Percentiles rank a stretch among this genome's conserved stretches.
phyloP scores from a whole-genome alignment of 2,329 filamentous ascomycete species.

The Scedosporium aurantiacum region DNA sequence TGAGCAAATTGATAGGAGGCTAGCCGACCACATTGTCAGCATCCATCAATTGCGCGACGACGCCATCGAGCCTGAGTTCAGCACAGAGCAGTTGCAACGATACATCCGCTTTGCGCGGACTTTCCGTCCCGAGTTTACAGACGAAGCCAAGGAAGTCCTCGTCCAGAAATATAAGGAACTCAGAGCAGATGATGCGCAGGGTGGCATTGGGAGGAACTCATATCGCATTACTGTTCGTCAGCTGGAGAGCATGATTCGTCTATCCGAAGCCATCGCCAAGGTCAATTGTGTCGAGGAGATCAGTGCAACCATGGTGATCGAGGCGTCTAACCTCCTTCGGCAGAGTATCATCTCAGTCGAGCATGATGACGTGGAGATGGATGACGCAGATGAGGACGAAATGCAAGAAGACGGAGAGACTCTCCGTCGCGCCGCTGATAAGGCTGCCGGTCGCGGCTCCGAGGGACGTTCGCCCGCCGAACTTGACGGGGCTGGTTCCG shows the following conservation, averaged over 20 bases:
- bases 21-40: constrained; percentile 88
- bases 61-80: constrained; percentile 85
- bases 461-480: constrained; percentile 35
- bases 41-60: constrained; percentile 89
- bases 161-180: constrained; percentile 95
- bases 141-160: constrained; percentile 73
- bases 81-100: constrained; percentile 88
- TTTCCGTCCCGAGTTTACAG: constrained; percentile 85
- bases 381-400: constrained; percentile 52
- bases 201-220: constrained; percentile 85
- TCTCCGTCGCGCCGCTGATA: constrained; percentile 32
- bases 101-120: constrained; percentile 95
- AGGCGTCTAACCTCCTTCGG: constrained; percentile 81
- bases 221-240: constrained; percentile 97
- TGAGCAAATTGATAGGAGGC: constrained; percentile 76
- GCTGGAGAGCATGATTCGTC: constrained; percentile 86
- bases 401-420: constrained; percentile 6
- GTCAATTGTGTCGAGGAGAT: constrained; percentile 93
- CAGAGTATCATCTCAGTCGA: constrained; percentile 97
- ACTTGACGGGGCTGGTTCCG: constrained; percentile 15
- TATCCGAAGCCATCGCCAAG: constrained; percentile 96
- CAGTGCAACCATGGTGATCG: constrained; percentile 70
- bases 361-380: constrained; percentile 92
- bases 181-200: constrained; percentile 83
- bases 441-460: constrained; percentile 34